Conservation (phyloP, 2,329 filamentous ascomycete species). For the Moelleriella libera region DNA sequence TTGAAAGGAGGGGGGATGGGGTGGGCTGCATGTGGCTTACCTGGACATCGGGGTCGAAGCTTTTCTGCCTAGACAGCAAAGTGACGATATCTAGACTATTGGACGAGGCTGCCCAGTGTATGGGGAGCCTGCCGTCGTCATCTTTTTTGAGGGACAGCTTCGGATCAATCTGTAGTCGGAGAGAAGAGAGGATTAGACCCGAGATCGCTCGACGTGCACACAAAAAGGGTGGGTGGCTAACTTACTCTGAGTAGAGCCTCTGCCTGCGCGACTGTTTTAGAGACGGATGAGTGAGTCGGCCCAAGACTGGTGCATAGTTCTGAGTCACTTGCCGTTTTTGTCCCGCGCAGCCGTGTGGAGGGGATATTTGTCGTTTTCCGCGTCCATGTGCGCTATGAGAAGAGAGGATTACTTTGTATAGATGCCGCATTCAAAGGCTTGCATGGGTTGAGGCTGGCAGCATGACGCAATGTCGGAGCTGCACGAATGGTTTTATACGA, state of each 20-base stretch:
- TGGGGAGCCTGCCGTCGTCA: slow-evolving; percentile 74
- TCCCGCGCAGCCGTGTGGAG: slow-evolving; percentile 81
- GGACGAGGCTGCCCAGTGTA: slow-evolving; percentile 88
- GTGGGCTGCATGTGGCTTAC: slow-evolving; percentile 21
- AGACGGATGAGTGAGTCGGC: neutral
- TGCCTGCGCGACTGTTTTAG: slow-evolving; percentile 5
- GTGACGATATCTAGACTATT: slow-evolving; percentile 65
- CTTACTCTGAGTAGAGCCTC: slow-evolving; percentile 8
- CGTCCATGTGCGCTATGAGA: slow-evolving; percentile 12
- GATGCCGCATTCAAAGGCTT: neutral
- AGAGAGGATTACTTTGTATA: neutral
- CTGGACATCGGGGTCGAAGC: slow-evolving; percentile 74
- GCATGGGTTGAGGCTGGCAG: neutral
- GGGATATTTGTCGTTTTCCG: slow-evolving; percentile 50
- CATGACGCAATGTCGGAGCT: too few relatives aligned
- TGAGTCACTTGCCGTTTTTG: slow-evolving; percentile 54
- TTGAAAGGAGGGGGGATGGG: neutral
- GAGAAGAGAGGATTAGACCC: too few relatives aligned
- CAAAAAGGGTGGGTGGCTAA: neutral
- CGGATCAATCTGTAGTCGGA: slow-evolving; percentile 49
- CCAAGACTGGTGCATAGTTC: neutral
- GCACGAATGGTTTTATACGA: too few relatives aligned
- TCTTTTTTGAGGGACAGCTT: slow-evolving; percentile 62
- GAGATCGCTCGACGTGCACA: neutral
- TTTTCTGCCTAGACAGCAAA: slow-evolving; percentile 52